phyloP scores from a whole-genome alignment of 1,284 basidiomycete species.

The Golubevia sp. region DNA sequence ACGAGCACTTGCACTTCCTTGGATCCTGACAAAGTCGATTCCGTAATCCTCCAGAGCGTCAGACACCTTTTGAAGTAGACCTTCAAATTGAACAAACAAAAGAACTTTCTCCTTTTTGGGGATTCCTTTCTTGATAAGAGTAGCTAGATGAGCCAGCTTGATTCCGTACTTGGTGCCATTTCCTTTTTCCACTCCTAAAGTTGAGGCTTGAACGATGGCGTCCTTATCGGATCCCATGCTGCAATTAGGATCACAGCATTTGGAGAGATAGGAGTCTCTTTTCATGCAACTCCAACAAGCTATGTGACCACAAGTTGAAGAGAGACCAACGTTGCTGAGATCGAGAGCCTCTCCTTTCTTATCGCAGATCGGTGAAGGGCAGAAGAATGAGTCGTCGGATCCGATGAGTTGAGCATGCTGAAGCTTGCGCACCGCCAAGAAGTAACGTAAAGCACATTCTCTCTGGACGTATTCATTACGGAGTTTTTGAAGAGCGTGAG shows the following conservation, averaged over 20 bases:
- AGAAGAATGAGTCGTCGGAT: slow-evolving; percentile 18
- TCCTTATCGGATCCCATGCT: slow-evolving; percentile 30
- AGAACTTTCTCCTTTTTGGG: slow-evolving; percentile 79
- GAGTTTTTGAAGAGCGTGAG: slow-evolving; percentile 32
- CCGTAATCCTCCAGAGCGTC: slow-evolving; percentile 76
- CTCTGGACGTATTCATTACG: slow-evolving; percentile 36
- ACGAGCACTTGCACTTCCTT: slow-evolving; percentile 72
- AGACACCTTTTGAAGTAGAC: slow-evolving; percentile 85
- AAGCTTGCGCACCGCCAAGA: slow-evolving; percentile 33
- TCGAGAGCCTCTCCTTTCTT: slow-evolving; percentile 10
- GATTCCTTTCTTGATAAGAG: slow-evolving; percentile 76
- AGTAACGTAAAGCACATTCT: slow-evolving; percentile 40
- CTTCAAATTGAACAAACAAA: slow-evolving; percentile 91
- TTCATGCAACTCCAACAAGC: slow-evolving; percentile 31
- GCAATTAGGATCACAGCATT: slow-evolving; percentile 31
- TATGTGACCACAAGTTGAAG: slow-evolving; percentile 35
- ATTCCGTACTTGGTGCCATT: slow-evolving; percentile 78
- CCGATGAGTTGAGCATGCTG: slow-evolving; percentile 14
- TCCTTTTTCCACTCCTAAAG: slow-evolving; percentile 45
- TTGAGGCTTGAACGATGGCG: slow-evolving; percentile 28
- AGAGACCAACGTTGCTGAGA: slow-evolving; percentile 25
- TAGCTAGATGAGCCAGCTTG: slow-evolving; percentile 83
- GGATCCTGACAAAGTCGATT: slow-evolving; percentile 79
- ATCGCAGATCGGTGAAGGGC: slow-evolving; percentile 22
- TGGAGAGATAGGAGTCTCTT: slow-evolving; percentile 33